phyloP scores from a whole-genome alignment of 2,329 filamentous ascomycete species.

The Reticulascus tulasneorum region DNA sequence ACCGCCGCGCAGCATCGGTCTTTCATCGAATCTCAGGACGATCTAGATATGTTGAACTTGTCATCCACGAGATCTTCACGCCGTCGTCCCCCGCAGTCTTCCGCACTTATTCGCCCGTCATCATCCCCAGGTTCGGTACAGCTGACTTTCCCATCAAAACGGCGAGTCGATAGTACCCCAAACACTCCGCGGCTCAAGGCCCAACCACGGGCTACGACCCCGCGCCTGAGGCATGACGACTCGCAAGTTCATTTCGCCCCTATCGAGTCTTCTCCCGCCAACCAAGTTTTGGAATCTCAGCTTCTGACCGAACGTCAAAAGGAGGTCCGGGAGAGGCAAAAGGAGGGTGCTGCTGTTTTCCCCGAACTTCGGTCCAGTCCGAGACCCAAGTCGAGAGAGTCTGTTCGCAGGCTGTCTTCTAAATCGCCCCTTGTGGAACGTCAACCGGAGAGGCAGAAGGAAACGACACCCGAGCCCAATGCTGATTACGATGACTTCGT shows the following conservation, averaged over 20 bases:
- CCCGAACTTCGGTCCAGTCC: conserved; percentile 61
- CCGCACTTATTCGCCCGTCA: conserved; percentile 12
- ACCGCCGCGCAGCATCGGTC: conserved; percentile 33
- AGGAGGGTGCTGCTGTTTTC: conserved; percentile 60
- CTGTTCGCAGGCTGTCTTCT: conserved; percentile 6
- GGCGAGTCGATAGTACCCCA: conserved; percentile 13
- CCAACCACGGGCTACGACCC: too few relatives aligned
- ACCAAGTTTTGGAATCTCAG: conserved; percentile 66
- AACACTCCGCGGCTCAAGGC: too few relatives aligned
- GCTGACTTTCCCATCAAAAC: conserved; percentile 23
- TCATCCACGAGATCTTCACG: conserved; percentile 19
- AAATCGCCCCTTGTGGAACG: conserved; percentile 7
- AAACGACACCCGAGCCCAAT: conserved; percentile 42
- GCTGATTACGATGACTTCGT: conserved; percentile 48
- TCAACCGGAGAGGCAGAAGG: conserved; percentile 20
- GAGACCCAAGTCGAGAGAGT: conserved; percentile 9
- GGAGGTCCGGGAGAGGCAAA: conserved; percentile 72
- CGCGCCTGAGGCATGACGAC: conserved; percentile 69
- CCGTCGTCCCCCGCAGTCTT: conserved; percentile 18
- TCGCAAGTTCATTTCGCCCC: conserved; percentile 76
- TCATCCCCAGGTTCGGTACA: conserved; percentile 30
- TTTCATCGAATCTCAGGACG: conserved; percentile 48
- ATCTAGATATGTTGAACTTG: conserved; percentile 22
- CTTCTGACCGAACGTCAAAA: conserved; percentile 74
- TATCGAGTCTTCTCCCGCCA: conserved; percentile 56